Percentiles rank a stretch among this genome's conserved stretches.
Evolutionary conservation across 169 alveolate species (phyloP).

Genomic region (Plasmodium vivax): DNA sequence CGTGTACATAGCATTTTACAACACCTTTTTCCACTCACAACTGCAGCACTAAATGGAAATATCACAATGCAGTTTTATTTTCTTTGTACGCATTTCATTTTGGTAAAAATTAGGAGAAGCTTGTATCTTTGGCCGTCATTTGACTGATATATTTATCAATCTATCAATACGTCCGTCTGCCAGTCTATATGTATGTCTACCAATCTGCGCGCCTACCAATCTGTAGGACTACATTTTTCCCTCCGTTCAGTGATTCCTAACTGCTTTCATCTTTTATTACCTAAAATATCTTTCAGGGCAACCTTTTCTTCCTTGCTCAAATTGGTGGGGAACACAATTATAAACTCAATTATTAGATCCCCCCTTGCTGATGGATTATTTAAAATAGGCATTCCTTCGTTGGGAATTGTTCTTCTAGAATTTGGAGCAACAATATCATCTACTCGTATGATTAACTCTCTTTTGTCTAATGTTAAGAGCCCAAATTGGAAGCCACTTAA

Average conservation of each 20-base stretch:
- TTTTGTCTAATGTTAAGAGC: constrained; percentile 87
- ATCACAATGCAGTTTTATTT: neutral
- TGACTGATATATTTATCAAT: neutral
- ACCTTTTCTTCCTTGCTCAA: constrained; percentile 82
- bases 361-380: constrained; percentile 84
- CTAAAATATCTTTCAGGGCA: constrained; percentile 7
- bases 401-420: constrained; percentile 83
- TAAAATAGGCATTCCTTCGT: constrained; percentile 86
- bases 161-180: neutral
- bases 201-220: neutral
- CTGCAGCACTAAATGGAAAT: neutral
- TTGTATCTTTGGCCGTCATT: neutral
- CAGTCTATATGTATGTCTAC: neutral
- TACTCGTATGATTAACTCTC: constrained; percentile 83
- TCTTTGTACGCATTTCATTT: neutral
- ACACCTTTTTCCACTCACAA: neutral
- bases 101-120: neutral
- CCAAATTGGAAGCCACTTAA: constrained; percentile 87
- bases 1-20: neutral
- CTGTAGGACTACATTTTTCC: neutral
- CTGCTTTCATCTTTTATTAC: neutral
- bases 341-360: constrained; percentile 86
- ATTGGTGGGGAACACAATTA: constrained; percentile 82
- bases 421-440: constrained; percentile 85
- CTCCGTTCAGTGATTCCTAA: neutral